Evolutionary conservation across 768 basidiomycete genomes (phyloP).

Genomic region (Pisolithus albus): DNA sequence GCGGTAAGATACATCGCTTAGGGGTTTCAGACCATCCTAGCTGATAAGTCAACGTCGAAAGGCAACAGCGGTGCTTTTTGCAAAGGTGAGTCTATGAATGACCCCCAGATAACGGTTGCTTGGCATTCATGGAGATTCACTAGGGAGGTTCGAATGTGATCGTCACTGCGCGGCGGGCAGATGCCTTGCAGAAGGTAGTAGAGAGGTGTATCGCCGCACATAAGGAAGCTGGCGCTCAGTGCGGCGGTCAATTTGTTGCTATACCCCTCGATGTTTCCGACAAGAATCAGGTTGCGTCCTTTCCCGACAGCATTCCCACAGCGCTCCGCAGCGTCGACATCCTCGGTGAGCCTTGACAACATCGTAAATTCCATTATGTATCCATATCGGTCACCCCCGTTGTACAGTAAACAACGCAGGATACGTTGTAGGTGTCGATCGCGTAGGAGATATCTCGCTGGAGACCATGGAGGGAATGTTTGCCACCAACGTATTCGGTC

Average conservation of each 20-base stretch:
- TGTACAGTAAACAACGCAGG: constrained; percentile 72
- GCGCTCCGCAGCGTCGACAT: constrained; percentile 74
- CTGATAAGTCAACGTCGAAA: constrained; percentile 23
- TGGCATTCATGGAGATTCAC: neutral
- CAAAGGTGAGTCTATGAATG: constrained; percentile 48
- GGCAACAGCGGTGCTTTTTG: constrained; percentile 86
- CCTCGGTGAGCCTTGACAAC: constrained; percentile 48
- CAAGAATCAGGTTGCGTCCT: constrained; percentile 56
- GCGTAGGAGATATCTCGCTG: constrained; percentile 74
- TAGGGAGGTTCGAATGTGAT: constrained; percentile 87
- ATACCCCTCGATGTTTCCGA: constrained; percentile 79
- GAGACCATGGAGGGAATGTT: constrained; percentile 82
- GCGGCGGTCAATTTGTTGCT: constrained; percentile 72
- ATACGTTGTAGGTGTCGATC: constrained; percentile 82
- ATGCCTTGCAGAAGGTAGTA: constrained; percentile 64
- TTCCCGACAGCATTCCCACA: constrained; percentile 66
- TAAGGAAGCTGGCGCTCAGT: constrained; percentile 59
- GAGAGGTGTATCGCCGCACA: constrained; percentile 64
- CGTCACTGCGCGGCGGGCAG: constrained; percentile 70
- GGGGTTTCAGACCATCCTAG: neutral
- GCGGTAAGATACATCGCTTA: constrained; percentile 47
- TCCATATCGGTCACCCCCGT: neutral
- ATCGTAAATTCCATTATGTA: too few species aligned
- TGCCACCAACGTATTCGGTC: constrained; percentile 72
- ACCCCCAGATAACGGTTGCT: too few species aligned